These are phyloP conservation scores for Pseudogymnoascus sp. DNA, from an alignment of 2,329 filamentous ascomycete species.

Conservation along the genomic window DNA sequence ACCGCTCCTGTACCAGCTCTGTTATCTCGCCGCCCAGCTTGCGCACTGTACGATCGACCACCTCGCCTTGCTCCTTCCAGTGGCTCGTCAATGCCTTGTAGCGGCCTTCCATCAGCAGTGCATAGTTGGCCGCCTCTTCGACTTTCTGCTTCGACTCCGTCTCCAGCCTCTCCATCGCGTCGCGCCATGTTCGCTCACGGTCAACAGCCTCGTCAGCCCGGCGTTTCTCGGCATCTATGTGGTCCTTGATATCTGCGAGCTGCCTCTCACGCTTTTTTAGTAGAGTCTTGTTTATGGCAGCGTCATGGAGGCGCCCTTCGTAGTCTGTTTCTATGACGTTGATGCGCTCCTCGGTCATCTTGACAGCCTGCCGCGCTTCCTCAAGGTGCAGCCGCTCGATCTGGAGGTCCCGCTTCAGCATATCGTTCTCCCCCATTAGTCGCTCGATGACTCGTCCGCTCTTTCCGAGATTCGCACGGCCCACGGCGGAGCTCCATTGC, in stretches of 20 bases:
- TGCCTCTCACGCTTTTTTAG: constrained; percentile 67
- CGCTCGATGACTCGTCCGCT: constrained; percentile 73
- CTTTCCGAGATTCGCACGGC: constrained; percentile 63
- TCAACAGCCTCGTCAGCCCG: constrained; percentile 50
- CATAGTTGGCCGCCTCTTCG: constrained; percentile 55
- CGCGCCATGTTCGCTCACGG: constrained; percentile 52
- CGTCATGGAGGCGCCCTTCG: constrained; percentile 59
- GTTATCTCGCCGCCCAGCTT: constrained; percentile 46
- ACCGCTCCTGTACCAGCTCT: constrained; percentile 46
- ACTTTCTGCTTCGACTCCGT: constrained; percentile 53
- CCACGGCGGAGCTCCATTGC: constrained; percentile 57
- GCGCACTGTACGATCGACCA: constrained; percentile 44
- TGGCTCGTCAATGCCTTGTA: constrained; percentile 59
- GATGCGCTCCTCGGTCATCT: constrained; percentile 62
- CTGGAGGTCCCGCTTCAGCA: constrained; percentile 63
- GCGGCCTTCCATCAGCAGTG: constrained; percentile 59
- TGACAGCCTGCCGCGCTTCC: constrained; percentile 60
- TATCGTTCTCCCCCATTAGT: constrained; percentile 72
- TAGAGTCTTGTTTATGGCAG: constrained; percentile 61
- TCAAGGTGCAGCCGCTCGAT: constrained; percentile 58
- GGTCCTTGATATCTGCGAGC: constrained; percentile 57
- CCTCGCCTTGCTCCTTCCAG: constrained; percentile 57
- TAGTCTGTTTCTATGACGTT: constrained; percentile 60
- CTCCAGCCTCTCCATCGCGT: constrained; percentile 53
- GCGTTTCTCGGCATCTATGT: constrained; percentile 56